Evolutionary conservation across 331 rosid species (phyloP), one percentile per base, ranked within the genome.

Genomic region (Stylosanthes scabra): DNA sequence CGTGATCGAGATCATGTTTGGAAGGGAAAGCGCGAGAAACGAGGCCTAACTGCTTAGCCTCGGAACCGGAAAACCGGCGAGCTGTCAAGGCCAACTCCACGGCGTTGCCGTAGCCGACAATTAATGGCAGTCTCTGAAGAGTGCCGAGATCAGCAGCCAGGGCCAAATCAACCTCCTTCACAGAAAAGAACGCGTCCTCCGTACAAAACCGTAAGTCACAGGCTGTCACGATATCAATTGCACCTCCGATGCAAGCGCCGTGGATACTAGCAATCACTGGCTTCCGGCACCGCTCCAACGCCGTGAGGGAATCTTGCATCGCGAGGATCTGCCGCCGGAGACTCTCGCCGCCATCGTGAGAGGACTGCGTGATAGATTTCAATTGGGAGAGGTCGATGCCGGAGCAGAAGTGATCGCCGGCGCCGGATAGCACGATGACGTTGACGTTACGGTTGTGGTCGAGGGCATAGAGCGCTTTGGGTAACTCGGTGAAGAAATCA

Each of bases 171-270:
- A 94, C 97, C 85, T 91, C 93, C 74, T 87, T 89, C 66, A 94
- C 97, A 44, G 96, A 89, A 81, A 93, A 91, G 39, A 86, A 85
- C 14, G 98, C 98, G 8, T 91, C 93, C 52, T 70, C 71, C 25
- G 86, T 81, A 56, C 96, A 94, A 15, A 61, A 81, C 83, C 98
- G 86, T 42, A 94, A 44, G 70, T 94, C 97, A 71, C 96, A 94
- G 47, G 96, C 96, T 9, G 97, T 87, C 11, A 87, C 31, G 12
- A 94, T 78, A 60, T 94, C 97, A 8, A 94, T 56, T 3, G 84
- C 97, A n/a, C 95, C 96, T 6, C 98, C 97, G 34, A 91, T 85
- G 54, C 98, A 89, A 3, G 85, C 98, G 4, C 98, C 97, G 3
- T 84, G 87, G 54, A 94, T 66, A 14, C 89, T 74, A 0, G 91